Evolutionary conservation across 345 rosid species (phyloP).

Genomic region (Dipteronia dyeriana): DNA sequence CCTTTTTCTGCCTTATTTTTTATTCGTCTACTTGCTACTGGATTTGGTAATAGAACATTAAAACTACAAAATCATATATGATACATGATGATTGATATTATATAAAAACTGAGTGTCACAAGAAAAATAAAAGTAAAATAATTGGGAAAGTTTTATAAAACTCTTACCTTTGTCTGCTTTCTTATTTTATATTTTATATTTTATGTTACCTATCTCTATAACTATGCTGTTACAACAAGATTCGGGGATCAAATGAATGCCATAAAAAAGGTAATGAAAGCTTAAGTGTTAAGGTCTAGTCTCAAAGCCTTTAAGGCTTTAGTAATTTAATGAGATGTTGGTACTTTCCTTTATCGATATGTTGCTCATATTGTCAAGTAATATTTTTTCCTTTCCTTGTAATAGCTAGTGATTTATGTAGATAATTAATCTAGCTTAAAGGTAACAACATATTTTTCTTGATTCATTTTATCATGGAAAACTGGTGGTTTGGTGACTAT

Average conservation of each 20-base stretch:
- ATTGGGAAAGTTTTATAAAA: background rate
- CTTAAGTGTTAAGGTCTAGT: background rate
- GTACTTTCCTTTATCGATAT: slow-evolving; percentile 1
- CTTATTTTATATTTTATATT: background rate
- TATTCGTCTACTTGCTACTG: background rate
- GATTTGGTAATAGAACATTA: background rate
- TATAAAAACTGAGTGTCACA: background rate
- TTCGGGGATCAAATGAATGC: slow-evolving; percentile 1
- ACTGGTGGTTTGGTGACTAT: background rate
- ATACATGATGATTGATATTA: background rate
- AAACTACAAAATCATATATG: background rate
- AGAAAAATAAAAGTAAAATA: background rate
- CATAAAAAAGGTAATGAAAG: background rate
- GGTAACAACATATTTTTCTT: background rate
- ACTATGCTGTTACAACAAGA: background rate
- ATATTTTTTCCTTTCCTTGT: background rate
- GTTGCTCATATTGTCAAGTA: background rate
- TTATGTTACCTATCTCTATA: background rate
- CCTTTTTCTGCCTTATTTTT: background rate
- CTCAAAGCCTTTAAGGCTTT: background rate
- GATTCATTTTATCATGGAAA: background rate
- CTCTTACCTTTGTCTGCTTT: background rate
- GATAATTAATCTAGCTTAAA: background rate
- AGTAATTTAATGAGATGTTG: background rate
- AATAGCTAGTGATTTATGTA: background rate